Conservation (phyloP, 306 rosid genomes). For the Fragaria ananassa region DNA sequence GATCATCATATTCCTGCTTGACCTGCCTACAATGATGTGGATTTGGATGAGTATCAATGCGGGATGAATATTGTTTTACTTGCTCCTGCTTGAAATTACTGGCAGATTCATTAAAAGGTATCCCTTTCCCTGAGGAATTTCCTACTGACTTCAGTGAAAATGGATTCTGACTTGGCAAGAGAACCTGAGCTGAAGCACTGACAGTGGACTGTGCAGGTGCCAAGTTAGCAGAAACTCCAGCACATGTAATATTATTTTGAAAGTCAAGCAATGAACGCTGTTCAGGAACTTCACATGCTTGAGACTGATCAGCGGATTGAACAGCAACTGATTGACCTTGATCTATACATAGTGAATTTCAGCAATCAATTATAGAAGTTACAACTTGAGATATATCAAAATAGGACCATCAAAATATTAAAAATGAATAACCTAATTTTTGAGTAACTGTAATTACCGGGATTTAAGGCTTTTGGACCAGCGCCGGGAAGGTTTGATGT, state of each 20-base stretch:
- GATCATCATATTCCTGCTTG: not conserved
- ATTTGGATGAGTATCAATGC: not conserved
- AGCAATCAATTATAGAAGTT: not conserved
- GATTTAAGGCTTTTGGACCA: not conserved
- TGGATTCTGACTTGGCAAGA: conserved; percentile 1
- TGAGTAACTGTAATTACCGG: not conserved
- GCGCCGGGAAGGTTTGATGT: not conserved
- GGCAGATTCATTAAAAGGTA: not conserved
- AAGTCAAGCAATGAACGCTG: not conserved
- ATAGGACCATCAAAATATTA: not conserved
- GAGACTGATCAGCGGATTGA: conserved; percentile 7
- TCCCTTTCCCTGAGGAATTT: not conserved
- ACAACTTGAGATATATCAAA: not conserved
- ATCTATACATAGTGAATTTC: not conserved
- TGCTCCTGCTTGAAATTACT: conserved; percentile 2
- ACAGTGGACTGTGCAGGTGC: not conserved
- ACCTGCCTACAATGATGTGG: not conserved
- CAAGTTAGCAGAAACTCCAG: conserved; percentile 9
- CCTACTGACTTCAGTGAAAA: not conserved
- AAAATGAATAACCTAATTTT: not conserved
- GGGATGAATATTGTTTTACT: conserved; percentile 3
- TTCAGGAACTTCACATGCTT: conserved; percentile 3
- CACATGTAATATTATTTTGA: not conserved
- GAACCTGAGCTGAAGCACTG: not conserved
- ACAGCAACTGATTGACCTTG: conserved; percentile 1